Conservation (phyloP, 2,329 filamentous ascomycete species). For the Sporothrix brunneoviolacea region DNA sequence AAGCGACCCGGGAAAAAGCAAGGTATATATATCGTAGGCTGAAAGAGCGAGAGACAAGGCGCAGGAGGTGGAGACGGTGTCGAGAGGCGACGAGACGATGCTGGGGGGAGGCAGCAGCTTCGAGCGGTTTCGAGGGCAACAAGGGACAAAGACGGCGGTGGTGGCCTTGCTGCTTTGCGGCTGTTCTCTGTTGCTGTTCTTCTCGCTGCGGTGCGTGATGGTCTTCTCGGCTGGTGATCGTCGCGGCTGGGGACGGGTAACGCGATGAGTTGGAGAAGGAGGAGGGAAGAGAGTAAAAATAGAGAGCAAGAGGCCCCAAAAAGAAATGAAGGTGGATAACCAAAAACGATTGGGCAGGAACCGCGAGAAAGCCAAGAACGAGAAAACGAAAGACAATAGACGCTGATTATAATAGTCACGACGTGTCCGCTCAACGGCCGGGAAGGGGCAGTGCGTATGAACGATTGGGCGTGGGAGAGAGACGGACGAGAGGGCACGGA, state of each 20-base stretch:
- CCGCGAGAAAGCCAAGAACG: not conserved
- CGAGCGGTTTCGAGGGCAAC: no score
- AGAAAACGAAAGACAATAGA: not conserved
- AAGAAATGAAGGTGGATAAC: conserved; percentile 1
- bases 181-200: not conserved
- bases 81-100: not conserved
- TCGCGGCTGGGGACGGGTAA: conserved; percentile 1
- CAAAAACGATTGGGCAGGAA: not conserved
- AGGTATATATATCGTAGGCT: not conserved
- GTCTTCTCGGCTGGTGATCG: conserved; percentile 1
- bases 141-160: not conserved
- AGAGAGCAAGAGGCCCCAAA: not conserved
- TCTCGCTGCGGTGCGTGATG: not conserved
- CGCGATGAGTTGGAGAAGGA: no score
- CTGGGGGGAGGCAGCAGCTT: not conserved
- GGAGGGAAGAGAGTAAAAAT: not conserved
- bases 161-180: not conserved
- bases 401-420: not conserved
- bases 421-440: not conserved
- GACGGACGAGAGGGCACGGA: not conserved
- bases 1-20: conserved; percentile 6
- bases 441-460: not conserved
- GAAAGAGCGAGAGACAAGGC: conserved; percentile 5
- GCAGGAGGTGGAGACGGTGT: not conserved
- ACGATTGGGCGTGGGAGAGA: not conserved